Evolutionary conservation across 148 eudicot species (phyloP).

Genomic region (Bassia scoparia): DNA sequence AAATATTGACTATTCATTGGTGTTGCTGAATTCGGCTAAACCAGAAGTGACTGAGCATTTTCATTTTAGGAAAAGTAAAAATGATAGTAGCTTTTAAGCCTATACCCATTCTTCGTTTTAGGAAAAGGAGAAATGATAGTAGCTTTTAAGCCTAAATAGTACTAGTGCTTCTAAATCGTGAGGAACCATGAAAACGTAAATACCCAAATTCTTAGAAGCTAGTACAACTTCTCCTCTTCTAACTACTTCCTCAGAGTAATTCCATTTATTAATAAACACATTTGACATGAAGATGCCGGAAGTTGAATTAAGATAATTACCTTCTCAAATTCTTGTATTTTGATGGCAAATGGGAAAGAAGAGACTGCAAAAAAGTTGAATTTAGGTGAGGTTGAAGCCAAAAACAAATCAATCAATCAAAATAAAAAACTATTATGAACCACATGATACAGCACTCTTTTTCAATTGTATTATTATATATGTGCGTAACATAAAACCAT

Average conservation of each 20-base stretch:
- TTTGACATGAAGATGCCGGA: constrained; percentile 1
- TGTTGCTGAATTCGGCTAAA: too few species aligned
- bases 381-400: constrained; percentile 10
- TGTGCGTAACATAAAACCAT: background rate
- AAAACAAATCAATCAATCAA: background rate
- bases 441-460: background rate
- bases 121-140: too few species aligned
- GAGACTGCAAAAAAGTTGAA: constrained; percentile 52
- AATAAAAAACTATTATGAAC: background rate
- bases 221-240: background rate
- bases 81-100: constrained; percentile 1
- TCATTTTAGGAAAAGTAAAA: constrained; percentile 2
- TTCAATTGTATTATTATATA: background rate
- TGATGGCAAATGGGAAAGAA: constrained; percentile 70
- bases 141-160: background rate
- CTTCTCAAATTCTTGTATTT: constrained; percentile 71
- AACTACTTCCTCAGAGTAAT: background rate
- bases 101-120: background rate
- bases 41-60: too few species aligned
- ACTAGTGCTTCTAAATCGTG: background rate
- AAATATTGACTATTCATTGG: too few species aligned
- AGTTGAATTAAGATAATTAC: constrained; percentile 34
- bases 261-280: background rate
- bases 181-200: background rate
- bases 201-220: background rate